Percentiles rank a stretch among this genome's conserved stretches.
Evolutionary conservation across 306 rosid species (phyloP).

Genomic region (Sechiopsis laciniata): DNA sequence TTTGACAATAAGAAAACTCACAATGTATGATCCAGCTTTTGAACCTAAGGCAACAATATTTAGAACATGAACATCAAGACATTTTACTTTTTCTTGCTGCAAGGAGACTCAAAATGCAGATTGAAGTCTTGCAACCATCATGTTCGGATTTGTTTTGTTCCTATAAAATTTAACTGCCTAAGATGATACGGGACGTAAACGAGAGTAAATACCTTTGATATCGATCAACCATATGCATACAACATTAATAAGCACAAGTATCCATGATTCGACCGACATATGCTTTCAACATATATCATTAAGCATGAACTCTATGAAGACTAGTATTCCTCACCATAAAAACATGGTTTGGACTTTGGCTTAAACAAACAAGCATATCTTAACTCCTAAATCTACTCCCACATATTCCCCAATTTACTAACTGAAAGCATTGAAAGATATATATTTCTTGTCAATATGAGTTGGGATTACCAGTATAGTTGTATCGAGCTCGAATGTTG

Average conservation of each 20-base stretch:
- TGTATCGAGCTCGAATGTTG: slow-evolving; percentile 62
- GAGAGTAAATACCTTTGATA: not conserved
- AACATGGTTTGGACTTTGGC: slow-evolving; percentile 12
- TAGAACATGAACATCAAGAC: slow-evolving; percentile 8
- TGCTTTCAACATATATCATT: not conserved
- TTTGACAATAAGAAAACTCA: not conserved
- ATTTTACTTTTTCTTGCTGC: not conserved
- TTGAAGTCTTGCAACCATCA: not conserved
- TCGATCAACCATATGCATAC: not conserved
- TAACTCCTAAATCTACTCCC: slow-evolving; percentile 7
- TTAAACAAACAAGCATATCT: not conserved
- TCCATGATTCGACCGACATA: not conserved
- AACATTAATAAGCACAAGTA: slow-evolving; percentile 3
- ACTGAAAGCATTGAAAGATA: slow-evolving; percentile 1
- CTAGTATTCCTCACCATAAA: slow-evolving; percentile 4
- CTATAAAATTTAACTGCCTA: not conserved
- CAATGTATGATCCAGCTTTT: not conserved
- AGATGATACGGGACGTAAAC: not conserved
- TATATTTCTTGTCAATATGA: slow-evolving; percentile 38
- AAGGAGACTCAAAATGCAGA: not conserved
- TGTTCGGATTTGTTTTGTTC: not conserved
- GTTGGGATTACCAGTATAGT: slow-evolving; percentile 54
- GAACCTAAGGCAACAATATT: not conserved
- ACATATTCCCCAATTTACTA: slow-evolving; percentile 7
- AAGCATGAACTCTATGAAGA: slow-evolving; percentile 13